Evolutionary conservation across 1,284 basidiomycete genomes (phyloP).

Genomic region (Irpex sp.): DNA sequence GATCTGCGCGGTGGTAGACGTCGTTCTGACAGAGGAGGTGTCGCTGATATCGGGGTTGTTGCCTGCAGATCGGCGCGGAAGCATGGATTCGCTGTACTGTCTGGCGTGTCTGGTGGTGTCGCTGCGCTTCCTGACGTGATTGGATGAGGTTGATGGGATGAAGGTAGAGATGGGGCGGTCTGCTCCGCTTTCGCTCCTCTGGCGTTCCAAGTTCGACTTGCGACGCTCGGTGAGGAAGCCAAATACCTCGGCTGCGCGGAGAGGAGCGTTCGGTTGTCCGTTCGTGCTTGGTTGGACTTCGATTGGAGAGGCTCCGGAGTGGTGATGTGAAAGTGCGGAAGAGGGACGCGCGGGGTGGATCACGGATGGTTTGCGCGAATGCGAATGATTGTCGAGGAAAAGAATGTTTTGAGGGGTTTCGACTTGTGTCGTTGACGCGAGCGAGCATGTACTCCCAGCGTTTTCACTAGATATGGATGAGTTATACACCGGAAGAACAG

Average conservation of each 20-base stretch:
- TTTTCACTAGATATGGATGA: constrained; percentile 18
- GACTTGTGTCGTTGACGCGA: constrained; percentile 22
- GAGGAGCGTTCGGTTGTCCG: constrained; percentile 41
- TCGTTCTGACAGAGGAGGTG: constrained; percentile 12
- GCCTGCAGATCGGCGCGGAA: not conserved
- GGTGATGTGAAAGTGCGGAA: constrained; percentile 40
- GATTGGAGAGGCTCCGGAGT: constrained; percentile 62
- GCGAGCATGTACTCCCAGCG: constrained; percentile 18
- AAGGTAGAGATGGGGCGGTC: constrained; percentile 11
- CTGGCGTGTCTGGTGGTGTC: not conserved
- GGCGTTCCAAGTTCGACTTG: constrained; percentile 23
- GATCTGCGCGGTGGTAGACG: constrained; percentile 22
- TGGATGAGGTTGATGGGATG: not conserved
- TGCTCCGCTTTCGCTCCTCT: constrained; percentile 8
- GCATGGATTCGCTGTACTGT: constrained; percentile 7
- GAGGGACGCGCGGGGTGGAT: constrained; percentile 33
- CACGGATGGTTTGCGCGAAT: constrained; percentile 17
- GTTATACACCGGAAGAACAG: not conserved
- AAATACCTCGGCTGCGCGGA: constrained; percentile 66
- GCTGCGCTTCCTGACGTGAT: not conserved
- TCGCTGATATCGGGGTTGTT: constrained; percentile 10
- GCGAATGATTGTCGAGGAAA: constrained; percentile 25
- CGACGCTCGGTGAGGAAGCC: constrained; percentile 51
- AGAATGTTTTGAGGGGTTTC: constrained; percentile 27
- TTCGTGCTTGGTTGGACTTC: constrained; percentile 62